Evolutionary conservation across 1,284 basidiomycete genomes (phyloP).

Genomic region (Coriolopsis trogii): DNA sequence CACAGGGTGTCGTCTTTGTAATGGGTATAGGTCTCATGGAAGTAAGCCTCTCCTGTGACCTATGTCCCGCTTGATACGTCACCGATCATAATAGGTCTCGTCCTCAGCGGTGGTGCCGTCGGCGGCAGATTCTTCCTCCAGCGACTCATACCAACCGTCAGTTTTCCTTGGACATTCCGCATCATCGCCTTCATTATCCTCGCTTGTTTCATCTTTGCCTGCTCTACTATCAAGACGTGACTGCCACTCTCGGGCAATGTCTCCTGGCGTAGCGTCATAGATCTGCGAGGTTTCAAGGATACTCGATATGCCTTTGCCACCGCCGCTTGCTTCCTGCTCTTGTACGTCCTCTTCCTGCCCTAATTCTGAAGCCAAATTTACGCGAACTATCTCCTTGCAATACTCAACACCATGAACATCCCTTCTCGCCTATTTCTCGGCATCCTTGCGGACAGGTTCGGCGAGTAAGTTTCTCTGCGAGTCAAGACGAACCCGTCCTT

Average conservation of each 20-base stretch:
- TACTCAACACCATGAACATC: constrained; percentile 64
- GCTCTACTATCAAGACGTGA: constrained; percentile 33
- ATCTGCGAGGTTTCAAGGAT: constrained; percentile 36
- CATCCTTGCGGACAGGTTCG: constrained; percentile 59
- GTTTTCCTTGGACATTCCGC: constrained; percentile 62
- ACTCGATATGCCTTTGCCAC: constrained; percentile 33
- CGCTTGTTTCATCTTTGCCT: constrained; percentile 33
- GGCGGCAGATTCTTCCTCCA: constrained; percentile 70
- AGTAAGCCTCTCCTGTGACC: constrained; percentile 27
- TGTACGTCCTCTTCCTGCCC: constrained; percentile 59
- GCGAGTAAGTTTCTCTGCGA: constrained; percentile 36
- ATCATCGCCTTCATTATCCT: constrained; percentile 35
- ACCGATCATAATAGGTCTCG: too few species aligned
- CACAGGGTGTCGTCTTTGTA: constrained; percentile 39
- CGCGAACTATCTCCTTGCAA: constrained; percentile 53
- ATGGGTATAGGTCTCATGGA: constrained; percentile 34
- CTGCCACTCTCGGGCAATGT: constrained; percentile 28
- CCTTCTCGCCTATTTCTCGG: constrained; percentile 60
- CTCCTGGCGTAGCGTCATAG: constrained; percentile 29
- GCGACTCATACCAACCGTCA: constrained; percentile 52
- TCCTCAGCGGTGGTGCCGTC: constrained; percentile 62
- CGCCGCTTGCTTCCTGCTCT: constrained; percentile 34
- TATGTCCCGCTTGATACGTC: too few species aligned
- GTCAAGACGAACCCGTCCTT: background rate
- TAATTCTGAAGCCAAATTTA: constrained; percentile 66